Percentiles rank a stretch among this genome's conserved stretches.
Conservation (phyloP, 331 rosid species). For the Cydonia oblonga region DNA sequence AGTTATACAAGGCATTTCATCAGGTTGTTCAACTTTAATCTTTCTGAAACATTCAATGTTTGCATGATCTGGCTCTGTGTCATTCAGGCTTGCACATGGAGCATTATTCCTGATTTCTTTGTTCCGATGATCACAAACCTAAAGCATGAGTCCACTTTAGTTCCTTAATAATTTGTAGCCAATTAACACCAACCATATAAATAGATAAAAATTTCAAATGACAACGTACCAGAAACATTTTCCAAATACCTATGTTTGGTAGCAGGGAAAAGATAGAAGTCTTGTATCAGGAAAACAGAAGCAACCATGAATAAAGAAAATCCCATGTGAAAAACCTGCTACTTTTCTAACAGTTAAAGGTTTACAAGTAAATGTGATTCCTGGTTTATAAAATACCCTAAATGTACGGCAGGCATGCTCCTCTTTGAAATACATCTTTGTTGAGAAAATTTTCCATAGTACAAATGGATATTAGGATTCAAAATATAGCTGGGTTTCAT, state of each 20-base stretch:
- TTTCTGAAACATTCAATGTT: conserved; percentile 45
- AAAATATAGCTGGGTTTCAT: neutral
- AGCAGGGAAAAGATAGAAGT: neutral
- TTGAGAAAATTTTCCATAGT: neutral
- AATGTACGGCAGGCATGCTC: neutral
- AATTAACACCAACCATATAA: conserved; percentile 3
- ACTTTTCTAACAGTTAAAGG: neutral
- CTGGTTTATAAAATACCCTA: neutral
- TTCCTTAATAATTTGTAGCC: conserved; percentile 4
- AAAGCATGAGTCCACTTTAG: conserved; percentile 24
- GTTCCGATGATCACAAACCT: conserved; percentile 53
- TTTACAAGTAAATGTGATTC: too few relatives aligned
- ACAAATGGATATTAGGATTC: neutral
- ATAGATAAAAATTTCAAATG: neutral
- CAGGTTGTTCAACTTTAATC: conserved; percentile 37
- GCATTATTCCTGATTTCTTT: conserved; percentile 37
- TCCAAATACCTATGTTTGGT: neutral
- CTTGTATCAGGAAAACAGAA: neutral
- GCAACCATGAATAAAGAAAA: neutral
- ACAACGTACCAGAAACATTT: neutral
- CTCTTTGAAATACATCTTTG: neutral
- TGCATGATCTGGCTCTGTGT: conserved; percentile 28
- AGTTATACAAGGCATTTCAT: conserved; percentile 36
- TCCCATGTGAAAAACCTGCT: neutral
- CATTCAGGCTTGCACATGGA: conserved; percentile 30